Base-by-base conservation (phyloP, 148 eudicot species). In the Euryodendron excelsum region DNA sequence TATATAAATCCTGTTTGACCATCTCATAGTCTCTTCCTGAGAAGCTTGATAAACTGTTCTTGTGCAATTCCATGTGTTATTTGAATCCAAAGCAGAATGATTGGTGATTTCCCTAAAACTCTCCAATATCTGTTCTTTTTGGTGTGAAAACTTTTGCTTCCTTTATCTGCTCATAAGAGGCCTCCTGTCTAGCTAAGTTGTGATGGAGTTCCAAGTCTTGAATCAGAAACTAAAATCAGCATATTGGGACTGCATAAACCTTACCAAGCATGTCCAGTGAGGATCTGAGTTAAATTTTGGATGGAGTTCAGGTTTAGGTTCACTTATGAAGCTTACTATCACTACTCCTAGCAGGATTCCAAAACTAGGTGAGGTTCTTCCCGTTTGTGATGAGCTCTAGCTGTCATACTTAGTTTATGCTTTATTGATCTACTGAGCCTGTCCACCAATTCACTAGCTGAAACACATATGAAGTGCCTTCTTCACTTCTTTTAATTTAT, bases 31-130 rank as follows among this genome's bases (percentile, higher is more conserved):
- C 20, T 55, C 60, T 55, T 55, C 25, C 60, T 55, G 11, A 62
- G 36, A 25, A 69, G 52, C 73, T 41, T 69, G 30, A 69, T 23
- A 12, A 12, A 23, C 0, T 41, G 72, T 21, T 17, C 13, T 3
- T 41, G 72, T 41, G 13, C 17, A 17, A 7, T 39, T 11, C 20
- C 15, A 14, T 12, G 62, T 48, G 27, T n/a, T 20, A 67, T 3
- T 76, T 53, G 55, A 53, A 66, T 63, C 65, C 11, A 77, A 8
- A 53, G 80, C 63, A 52, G 52, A 27, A 62, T 53, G 65, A 69
- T 71, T 52, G 41, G n/a, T 60, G 45, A 41, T 41, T 52, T 69
- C 37, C 27, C 3, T 20, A 33, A 48, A 23, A 64, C 12, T 33
- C 41, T 64, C 41, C n/a, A 9, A 31, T 33, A n/a, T 12, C 15